Base-by-base conservation (phyloP, 345 rosid species). In the Heritiera littoralis region DNA sequence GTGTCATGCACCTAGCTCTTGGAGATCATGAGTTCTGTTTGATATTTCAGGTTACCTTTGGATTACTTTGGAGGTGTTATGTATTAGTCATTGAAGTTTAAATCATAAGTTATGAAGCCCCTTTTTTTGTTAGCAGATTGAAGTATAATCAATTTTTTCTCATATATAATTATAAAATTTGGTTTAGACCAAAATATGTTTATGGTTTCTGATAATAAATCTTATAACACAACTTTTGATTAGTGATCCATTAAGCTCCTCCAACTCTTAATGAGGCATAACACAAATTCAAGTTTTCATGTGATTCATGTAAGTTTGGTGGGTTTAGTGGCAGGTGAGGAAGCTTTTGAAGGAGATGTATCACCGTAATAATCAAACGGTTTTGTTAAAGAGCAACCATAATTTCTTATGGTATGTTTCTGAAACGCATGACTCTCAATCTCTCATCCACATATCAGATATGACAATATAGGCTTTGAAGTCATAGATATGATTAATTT, bases 241-340 rank as follows among this genome's bases (percentile, higher is more conserved):
- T 40, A 75, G 64, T 64, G 66, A 45, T 66, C 71, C 69, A 13
- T 75, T 65, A 69, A 75, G 75, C 80, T 64, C 38, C 38, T 35
- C 65, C 64, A 78, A 60, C 66, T 74, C 28, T 75, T 38, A 83
- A 67, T 56, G 13, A 69, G 78, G 38, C 38, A 35, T 35, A 35
- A 35, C 38, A 65, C 66, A 51, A 35, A 12, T 66, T 80, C 51
- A 11, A 60, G 80, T 83, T 76, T 83, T 73, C 78, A 66, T 77
- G 55, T 84, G 80, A 82, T 86, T 87, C 82, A 84, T 83, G 75
- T 80, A 77, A 86, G 86, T 78, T 81, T 89, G 88, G 83, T 90
- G 89, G 87, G 88, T 60, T 78, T 83, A 91, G 93, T 85, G 88
- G 94, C 96, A 91, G 96, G 92, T 90, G 81, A 81, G 88, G 95